These are phyloP conservation scores for Mortierella sp. DNA, from an alignment of 371 early-diverging fungal genomes.

Conservation along the genomic window DNA sequence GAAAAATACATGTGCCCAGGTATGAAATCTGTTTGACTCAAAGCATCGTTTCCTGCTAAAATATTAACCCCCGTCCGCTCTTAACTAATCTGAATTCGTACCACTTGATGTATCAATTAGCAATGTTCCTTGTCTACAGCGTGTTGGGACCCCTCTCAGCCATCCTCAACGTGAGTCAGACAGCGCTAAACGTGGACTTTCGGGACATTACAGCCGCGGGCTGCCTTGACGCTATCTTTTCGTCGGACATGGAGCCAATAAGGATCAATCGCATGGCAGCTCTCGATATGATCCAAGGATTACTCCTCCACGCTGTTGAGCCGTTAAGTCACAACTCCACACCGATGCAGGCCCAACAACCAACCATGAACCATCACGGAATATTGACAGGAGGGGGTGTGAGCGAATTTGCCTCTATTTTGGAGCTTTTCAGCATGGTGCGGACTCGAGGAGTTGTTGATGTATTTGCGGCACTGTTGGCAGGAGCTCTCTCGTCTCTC, in stretches of 20 bases:
- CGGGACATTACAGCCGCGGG: constrained; percentile 33
- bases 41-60: background rate
- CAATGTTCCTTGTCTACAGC: constrained; percentile 46
- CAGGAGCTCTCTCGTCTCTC: constrained; percentile 47
- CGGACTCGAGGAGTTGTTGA: constrained; percentile 51
- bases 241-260: constrained; percentile 35
- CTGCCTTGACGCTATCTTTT: constrained; percentile 41
- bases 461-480: constrained; percentile 50
- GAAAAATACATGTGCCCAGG: constrained; percentile 32
- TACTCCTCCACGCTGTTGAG: constrained; percentile 22
- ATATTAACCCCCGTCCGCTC: too few species aligned
- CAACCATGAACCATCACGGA: constrained; percentile 12
- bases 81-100: background rate
- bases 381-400: background rate
- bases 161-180: constrained; percentile 27
- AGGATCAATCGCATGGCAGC: constrained; percentile 35
- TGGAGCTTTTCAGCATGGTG: constrained; percentile 32
- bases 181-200: constrained; percentile 31
- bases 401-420: constrained; percentile 30
- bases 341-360: constrained; percentile 8
- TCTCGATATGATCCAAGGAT: constrained; percentile 49
- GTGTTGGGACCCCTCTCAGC: constrained; percentile 45
- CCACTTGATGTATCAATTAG: constrained; percentile 3
- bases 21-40: background rate
- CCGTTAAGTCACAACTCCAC: constrained; percentile 11